Evolutionary conservation across 2,329 filamentous ascomycete genomes (phyloP).

Genomic region (Phaeosphaeria sp.): DNA sequence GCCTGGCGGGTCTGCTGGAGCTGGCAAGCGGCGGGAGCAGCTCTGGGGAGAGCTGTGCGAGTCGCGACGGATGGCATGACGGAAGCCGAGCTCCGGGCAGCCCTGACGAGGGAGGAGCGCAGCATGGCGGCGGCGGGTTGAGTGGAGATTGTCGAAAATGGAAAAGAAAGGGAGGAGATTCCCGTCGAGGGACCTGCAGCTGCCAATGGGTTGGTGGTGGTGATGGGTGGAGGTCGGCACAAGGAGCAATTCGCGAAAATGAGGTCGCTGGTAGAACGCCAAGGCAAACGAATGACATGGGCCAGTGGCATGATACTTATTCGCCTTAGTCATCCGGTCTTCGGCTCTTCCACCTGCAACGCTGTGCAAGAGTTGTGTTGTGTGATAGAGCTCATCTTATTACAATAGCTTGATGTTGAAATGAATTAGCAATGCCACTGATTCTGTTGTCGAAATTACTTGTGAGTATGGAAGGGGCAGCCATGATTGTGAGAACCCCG

Average conservation of each 20-base stretch:
- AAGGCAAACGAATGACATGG: constrained; percentile 6
- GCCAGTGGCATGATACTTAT: not conserved
- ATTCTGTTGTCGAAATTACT: not conserved
- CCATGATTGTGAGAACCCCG: not conserved
- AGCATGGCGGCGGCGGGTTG: constrained; percentile 46
- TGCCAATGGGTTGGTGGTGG: constrained; percentile 47
- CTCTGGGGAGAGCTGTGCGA: constrained; percentile 41
- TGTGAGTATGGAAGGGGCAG: not conserved
- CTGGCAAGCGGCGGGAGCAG: constrained; percentile 48
- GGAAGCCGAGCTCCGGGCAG: constrained; percentile 45
- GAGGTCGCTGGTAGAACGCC: constrained; percentile 21
- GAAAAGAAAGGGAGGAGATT: constrained; percentile 38
- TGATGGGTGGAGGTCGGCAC: constrained; percentile 37
- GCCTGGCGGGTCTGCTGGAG: constrained; percentile 67
- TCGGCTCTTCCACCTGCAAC: not conserved
- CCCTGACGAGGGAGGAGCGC: constrained; percentile 49
- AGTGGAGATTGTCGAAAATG: constrained; percentile 48
- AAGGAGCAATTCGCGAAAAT: constrained; percentile 28
- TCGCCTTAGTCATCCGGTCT: constrained; percentile 2
- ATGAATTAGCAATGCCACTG: not conserved
- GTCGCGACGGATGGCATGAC: constrained; percentile 43
- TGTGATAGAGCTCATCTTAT: not conserved
- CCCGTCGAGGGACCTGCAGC: constrained; percentile 44
- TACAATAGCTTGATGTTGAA: not conserved
- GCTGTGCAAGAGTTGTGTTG: not conserved